Evolutionary conservation across 805 yeast genomes (phyloP).

Genomic region (Ogataea pilisensis): DNA sequence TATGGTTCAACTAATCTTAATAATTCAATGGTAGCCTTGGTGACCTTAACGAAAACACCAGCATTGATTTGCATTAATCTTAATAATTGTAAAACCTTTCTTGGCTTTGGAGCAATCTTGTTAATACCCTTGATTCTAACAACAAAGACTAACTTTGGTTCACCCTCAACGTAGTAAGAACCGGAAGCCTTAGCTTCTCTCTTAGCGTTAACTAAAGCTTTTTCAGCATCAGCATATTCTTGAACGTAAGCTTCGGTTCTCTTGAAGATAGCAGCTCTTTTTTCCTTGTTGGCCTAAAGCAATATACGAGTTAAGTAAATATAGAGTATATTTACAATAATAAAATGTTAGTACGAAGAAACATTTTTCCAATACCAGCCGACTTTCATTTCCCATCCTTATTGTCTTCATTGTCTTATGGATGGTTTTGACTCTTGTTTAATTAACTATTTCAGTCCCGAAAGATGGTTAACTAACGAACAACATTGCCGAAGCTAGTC

Average conservation of each 20-base stretch:
- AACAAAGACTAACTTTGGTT: conserved; percentile 90
- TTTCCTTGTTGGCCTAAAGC: conserved; percentile 40
- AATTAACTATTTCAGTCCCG: conserved; percentile 58
- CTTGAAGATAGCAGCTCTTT: conserved; percentile 54
- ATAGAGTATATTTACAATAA: neutral
- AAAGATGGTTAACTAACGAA: conserved; percentile 78
- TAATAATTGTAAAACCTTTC: conserved; percentile 93
- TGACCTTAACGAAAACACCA: conserved; percentile 91
- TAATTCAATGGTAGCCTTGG: conserved; percentile 93
- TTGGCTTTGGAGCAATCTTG: conserved; percentile 99
- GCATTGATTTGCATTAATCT: conserved; percentile 92
- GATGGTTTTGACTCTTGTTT: neutral
- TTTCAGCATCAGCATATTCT: conserved; percentile 92
- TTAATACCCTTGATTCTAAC: conserved; percentile 99
- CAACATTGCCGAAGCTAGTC: conserved; percentile 75
- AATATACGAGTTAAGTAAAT: conserved; percentile 3
- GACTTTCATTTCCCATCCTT: too few relatives aligned
- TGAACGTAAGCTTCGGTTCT: conserved; percentile 96
- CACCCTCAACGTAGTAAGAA: conserved; percentile 92
- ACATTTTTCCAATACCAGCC: too few relatives aligned
- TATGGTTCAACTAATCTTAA: conserved; percentile 93
- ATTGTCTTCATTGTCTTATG: too few relatives aligned
- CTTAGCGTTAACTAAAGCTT: conserved; percentile 80
- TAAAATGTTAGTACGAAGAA: conserved; percentile 24
- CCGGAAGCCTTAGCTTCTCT: conserved; percentile 93